These are phyloP conservation scores for Rhodotorula graminis DNA, from an alignment of 768 basidiomycete species.

Conservation along the genomic window DNA sequence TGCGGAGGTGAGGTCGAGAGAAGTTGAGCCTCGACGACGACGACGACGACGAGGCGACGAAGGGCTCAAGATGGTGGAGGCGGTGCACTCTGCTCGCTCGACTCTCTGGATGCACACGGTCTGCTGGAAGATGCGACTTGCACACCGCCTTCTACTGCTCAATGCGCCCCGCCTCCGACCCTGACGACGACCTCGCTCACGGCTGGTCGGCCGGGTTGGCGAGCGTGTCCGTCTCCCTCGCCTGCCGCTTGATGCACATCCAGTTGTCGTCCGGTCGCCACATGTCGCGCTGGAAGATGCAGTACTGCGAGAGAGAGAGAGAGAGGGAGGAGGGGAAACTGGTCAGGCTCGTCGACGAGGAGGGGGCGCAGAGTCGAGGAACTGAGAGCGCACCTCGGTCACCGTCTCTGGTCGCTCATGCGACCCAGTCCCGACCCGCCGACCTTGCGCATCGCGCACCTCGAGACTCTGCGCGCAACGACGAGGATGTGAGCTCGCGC, in stretches of 20 bases:
- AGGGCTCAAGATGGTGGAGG: background rate
- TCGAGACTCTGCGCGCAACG: conserved; percentile 26
- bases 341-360: background rate
- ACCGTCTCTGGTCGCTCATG: conserved; percentile 18
- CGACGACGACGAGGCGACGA: background rate
- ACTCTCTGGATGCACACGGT: too few species aligned
- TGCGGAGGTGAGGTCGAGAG: too few species aligned
- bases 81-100: background rate
- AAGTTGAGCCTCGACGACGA: too few species aligned
- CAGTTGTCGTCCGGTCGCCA: conserved; percentile 38
- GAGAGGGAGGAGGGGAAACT: background rate
- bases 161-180: too few species aligned
- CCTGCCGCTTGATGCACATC: conserved; percentile 30
- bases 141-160: background rate
- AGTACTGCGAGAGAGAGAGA: background rate
- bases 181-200: background rate
- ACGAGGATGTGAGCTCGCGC: background rate
- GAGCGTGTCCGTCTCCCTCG: conserved; percentile 33
- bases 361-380: background rate
- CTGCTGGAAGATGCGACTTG: background rate
- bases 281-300: conserved; percentile 37
- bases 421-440: conserved; percentile 20
- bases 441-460: conserved; percentile 17
- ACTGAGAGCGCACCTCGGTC: conserved; percentile 18
- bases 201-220: conserved; percentile 27